Evolutionary conservation across 371 early-diverging fungal species (phyloP), one percentile per base, ranked within the genome.

Genomic region (Batkoa obscura): DNA sequence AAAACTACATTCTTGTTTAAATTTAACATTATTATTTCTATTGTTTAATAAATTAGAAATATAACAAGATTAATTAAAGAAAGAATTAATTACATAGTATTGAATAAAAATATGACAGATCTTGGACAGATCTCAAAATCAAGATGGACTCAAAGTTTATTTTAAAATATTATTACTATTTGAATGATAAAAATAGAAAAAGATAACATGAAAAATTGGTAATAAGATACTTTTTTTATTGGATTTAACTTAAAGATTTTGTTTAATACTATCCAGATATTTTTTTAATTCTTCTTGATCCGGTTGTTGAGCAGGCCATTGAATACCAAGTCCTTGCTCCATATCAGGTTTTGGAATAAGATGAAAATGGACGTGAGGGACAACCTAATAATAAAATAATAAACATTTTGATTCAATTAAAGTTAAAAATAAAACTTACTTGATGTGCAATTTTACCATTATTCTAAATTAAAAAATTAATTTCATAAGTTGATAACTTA

Each of bases 381-480:
- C 60, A 1, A 32, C 58, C 62, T 56, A 55, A 39, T 42, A 17
- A 35, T 41, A 47, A 46, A 33, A 41, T 41, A 38, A 58, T 41
- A 9, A 41, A 12, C 12, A 46, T 46, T 46, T 6, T 1, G 2
- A 46, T 3, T 17, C 23, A 47, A 57, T 57, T 23, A 12, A 30
- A 10, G 30, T 2, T 52, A 13, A 23, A 13, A 8, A 32, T 33
- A 45, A 8, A 30, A 57, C 54, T 50, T 60, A 70, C 78, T 74
- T 80, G 75, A 61, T 81, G 81, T 10, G 86, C 88, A 43, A 81
- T 63, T 34, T 64, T 64, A 10, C 90, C 90, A 60, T 89, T 89
- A 72, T 89, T 89, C 81, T 84, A 58, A 35, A 59, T 34, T 41
- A 10, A 33, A 41, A 42, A 33, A 1, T 9, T 23, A 62, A 15